Evolutionary conservation across 208 protist species (phyloP), one percentile per base, ranked within the genome.

Genomic region (Wallacemonas sp.): DNA sequence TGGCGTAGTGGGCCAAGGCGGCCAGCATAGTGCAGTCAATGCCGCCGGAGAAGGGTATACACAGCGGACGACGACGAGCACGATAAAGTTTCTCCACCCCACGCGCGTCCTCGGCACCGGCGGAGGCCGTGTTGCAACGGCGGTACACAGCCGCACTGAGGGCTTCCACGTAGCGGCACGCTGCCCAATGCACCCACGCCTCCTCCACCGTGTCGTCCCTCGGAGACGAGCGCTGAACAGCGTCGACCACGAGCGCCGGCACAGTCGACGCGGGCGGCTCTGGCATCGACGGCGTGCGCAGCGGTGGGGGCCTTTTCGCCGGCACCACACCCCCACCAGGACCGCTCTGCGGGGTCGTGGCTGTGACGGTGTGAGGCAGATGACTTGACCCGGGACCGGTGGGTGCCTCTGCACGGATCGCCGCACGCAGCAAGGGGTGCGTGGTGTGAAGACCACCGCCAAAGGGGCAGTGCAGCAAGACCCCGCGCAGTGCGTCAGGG

Each of bases 1-100:
- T 58, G 8, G 80, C 31, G 62, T 95, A 88, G 69, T 97, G 89
- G 1, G 90, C 82, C 19, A 98, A 76, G 2, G 94, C 91, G 17
- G 97, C 94, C 19, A 98, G 79, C 46, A 98, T 79, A 30, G 90
- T 96, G 55, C 85, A 98, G 79, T 98, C 95, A 68, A 98, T 94
- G n/a, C 97, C 94, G 0, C 96, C 96, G 5, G 82, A 92, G 72
- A 98, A 98, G 26, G 97, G 77, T 14, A 98, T 74, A 22, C 84
- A 86, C 33, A 98, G 64, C 1, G 89, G 88, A 9, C 79, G 78
- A 36, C 72, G 75, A 6, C 61, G 62, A 27, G 88, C 83, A 15
- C 60, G 63, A 14, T 55, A 66, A 9, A 79, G 58, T 33, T 75
- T 70, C 60, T 76, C 65, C 46, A 58, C 55, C 24, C 74, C 75